Conservation (phyloP, 176 grass and related monocot genomes). For the Themeda triandra region DNA sequence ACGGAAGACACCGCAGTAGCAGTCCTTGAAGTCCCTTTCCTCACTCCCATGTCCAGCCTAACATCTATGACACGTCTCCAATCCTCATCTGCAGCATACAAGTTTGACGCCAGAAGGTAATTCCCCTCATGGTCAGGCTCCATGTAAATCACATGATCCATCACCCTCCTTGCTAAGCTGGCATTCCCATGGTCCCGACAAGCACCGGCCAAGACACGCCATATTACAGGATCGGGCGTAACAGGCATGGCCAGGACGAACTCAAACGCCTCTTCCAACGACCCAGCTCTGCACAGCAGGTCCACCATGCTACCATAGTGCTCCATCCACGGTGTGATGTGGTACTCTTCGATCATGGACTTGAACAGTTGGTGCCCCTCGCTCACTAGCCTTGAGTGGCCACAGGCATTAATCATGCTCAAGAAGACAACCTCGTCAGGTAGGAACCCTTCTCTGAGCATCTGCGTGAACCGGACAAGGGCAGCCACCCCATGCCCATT, state of each 20-base stretch:
- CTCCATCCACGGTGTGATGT: constrained; percentile 50
- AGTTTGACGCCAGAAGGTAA: constrained; percentile 49
- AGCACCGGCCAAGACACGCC: constrained; percentile 51
- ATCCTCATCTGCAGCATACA: constrained; percentile 51
- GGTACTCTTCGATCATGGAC: constrained; percentile 51
- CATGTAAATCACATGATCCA: constrained; percentile 36
- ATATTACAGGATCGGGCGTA: constrained; percentile 56
- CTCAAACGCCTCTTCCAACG: constrained; percentile 34
- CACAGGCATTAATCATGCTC: constrained; percentile 45
- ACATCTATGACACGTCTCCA: constrained; percentile 45
- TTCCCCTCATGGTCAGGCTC: constrained; percentile 49
- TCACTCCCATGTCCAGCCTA: constrained; percentile 44
- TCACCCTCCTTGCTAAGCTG: constrained; percentile 41
- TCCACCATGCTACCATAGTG: constrained; percentile 61
- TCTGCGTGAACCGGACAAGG: constrained; percentile 48
- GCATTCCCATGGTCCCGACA: constrained; percentile 53
- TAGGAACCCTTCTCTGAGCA: constrained; percentile 58
- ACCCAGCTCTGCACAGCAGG: constrained; percentile 41
- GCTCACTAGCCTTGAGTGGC: constrained; percentile 16
- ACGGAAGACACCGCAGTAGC: constrained; percentile 29
- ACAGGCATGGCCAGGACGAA: constrained; percentile 46
- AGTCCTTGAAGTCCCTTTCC: constrained; percentile 12
- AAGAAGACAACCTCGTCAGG: constrained; percentile 51
- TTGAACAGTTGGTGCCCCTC: constrained; percentile 48
- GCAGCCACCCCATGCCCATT: constrained; percentile 46